A percentile compares a stretch with the other conserved stretches of the same genome.
phyloP scores from a whole-genome alignment of 2,329 filamentous ascomycete genomes.

The Saccharata proteae region DNA sequence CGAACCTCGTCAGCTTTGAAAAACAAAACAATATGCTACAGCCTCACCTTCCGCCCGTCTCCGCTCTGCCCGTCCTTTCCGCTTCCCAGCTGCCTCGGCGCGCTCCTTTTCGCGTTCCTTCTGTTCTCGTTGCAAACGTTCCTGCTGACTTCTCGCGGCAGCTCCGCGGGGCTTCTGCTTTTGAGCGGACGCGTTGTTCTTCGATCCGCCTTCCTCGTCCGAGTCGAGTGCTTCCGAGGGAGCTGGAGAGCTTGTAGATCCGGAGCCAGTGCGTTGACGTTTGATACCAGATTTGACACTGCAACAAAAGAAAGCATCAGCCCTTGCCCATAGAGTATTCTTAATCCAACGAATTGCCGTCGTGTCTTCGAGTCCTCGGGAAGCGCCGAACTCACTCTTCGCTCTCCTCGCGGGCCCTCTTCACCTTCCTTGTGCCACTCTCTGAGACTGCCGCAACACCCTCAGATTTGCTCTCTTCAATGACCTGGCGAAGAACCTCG shows the following conservation, averaged over 20 bases:
- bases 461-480: constrained; percentile 90
- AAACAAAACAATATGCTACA: too few relatives aligned
- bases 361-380: background rate
- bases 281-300: constrained; percentile 65
- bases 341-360: background rate
- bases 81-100: constrained; percentile 62
- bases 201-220: constrained; percentile 49
- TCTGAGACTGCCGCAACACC: constrained; percentile 44
- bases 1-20: too few relatives aligned
- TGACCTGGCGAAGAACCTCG: constrained; percentile 73
- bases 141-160: constrained; percentile 39
- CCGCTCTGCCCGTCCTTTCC: constrained; percentile 71
- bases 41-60: constrained; percentile 70
- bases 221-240: constrained; percentile 45
- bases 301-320: constrained; percentile 10
- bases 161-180: constrained; percentile 35
- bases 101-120: constrained; percentile 61
- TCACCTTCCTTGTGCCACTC: constrained; percentile 51
- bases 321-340: background rate
- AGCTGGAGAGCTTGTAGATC: constrained; percentile 13
- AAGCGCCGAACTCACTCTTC: constrained; percentile 69
- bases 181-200: constrained; percentile 26
- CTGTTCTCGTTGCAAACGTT: constrained; percentile 46
- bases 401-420: constrained; percentile 79
- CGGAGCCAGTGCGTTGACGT: constrained; percentile 61